Base-by-base conservation (phyloP, 129 eudicot species). In the Saussurea involucrata region DNA sequence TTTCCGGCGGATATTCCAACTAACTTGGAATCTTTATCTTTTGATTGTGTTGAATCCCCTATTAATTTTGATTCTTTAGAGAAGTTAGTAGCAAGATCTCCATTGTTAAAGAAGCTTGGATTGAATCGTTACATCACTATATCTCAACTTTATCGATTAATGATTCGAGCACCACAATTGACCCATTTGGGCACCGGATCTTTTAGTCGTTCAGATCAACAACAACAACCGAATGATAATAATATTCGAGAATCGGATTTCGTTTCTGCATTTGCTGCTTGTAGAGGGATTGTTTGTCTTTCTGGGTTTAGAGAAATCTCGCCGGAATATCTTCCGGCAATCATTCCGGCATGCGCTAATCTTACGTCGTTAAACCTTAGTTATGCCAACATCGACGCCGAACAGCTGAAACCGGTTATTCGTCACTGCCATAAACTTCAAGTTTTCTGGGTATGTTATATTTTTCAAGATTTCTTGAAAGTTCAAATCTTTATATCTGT, bases 141-240 rank as follows among this genome's bases (percentile, higher is more conserved):
- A 27, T 67, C 21, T 28, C 85, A 86, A 69, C 88, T 89, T 78
- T 63, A 89, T 34, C 82, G 90, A 0, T 78, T 89, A 79, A 80
- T 89, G 78, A 32, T 76, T 63, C 87, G 74, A 29, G 93, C 93
- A 10, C 93, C 93, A 17, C 90, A 86, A 63, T 83, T 89, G 55
- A 86, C 93, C 36, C 87, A 89, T 79, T 74, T 89, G 24, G 93
- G 93, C 27, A 89, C 90, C 10, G 93, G 93, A 27, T 83, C 93
- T 0, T 89, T 89, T 73, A 72, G 83, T 57, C 71, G 82, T n/a
- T 10, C 68, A 0, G 88, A 83, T 8, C 53, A 13, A 49, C 65
- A 22, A 24, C 46, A 40, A 40, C 44, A 37, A 37, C 42, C 34
- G 8, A 21, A 37, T 42, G 83, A 82, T 27, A 82, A 82, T 27